A percentile compares a stretch with the other conserved stretches of the same genome.
Evolutionary conservation across 108 stramenopile genomes (phyloP).

Genomic region (Cylindrotheca fusiformis): DNA sequence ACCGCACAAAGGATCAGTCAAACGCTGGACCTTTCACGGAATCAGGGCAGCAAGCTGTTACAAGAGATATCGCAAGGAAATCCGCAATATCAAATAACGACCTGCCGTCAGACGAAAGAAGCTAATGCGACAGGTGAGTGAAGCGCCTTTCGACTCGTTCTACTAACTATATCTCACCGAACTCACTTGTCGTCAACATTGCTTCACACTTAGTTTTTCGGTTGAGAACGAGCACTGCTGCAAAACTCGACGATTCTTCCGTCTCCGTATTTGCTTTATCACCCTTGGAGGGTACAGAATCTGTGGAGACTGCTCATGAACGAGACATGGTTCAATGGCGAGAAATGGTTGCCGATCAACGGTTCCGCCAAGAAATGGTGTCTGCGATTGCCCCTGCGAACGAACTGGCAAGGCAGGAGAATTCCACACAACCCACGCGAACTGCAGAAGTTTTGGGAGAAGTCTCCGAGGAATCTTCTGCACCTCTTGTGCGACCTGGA

Average conservation of each 20-base stretch:
- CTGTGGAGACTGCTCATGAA: conserved; percentile 23
- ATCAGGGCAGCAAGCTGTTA: conserved; percentile 6
- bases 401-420: neutral
- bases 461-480: neutral
- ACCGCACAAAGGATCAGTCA: conserved; percentile 21
- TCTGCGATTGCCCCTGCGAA: conserved; percentile 6
- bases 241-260: neutral
- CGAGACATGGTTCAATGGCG: conserved; percentile 20
- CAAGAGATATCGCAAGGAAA: conserved; percentile 3
- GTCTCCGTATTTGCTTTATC: conserved; percentile 6
- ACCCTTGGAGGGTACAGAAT: conserved; percentile 5
- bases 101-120: conserved; percentile 3
- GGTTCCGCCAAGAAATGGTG: neutral
- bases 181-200: too few relatives aligned
- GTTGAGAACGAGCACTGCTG: neutral
- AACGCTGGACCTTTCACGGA: conserved; percentile 10
- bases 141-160: too few relatives aligned
- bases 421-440: neutral
- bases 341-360: conserved; percentile 7
- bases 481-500: neutral
- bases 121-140: neutral
- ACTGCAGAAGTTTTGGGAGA: neutral
- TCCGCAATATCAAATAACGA: neutral
- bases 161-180: too few relatives aligned
- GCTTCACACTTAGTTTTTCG: neutral